Percentiles rank a stretch among this genome's conserved stretches.
phyloP scores from a whole-genome alignment of 306 rosid genomes.

The Hippophae rhamnoides region DNA sequence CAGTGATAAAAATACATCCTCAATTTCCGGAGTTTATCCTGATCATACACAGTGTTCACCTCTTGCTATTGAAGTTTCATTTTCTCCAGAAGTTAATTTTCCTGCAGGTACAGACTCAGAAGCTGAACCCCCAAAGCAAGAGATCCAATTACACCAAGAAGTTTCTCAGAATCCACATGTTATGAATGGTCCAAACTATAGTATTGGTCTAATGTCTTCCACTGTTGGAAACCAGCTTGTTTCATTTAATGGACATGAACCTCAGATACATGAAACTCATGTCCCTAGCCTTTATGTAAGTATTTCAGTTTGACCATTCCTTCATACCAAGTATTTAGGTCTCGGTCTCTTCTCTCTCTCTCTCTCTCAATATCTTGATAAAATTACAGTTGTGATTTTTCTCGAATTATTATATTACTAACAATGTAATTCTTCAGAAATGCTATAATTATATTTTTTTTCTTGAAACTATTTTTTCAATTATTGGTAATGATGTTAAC shows the following conservation, averaged over 20 bases:
- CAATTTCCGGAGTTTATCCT: constrained; percentile 30
- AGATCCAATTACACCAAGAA: constrained; percentile 30
- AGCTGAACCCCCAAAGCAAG: constrained; percentile 41
- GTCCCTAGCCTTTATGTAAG: constrained; percentile 22
- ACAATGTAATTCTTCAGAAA: no score
- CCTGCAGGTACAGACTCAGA: constrained; percentile 25
- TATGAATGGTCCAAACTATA: constrained; percentile 23
- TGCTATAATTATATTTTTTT: no score
- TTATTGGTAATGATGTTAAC: no score
- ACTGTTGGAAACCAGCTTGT: constrained; percentile 22
- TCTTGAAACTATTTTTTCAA: no score
- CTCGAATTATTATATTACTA: no score
- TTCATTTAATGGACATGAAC: constrained; percentile 22
- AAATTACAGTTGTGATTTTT: no score
- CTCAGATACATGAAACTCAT: constrained; percentile 19
- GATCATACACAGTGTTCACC: constrained; percentile 36
- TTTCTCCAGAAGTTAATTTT: constrained; percentile 31
- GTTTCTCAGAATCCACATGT: constrained; percentile 27
- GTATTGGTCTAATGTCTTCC: constrained; percentile 23
- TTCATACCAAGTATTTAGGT: no score
- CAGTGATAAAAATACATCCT: constrained; percentile 35
- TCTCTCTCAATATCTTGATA: no score
- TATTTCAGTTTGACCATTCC: background rate
- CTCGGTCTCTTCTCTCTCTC: no score
- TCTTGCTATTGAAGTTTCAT: constrained; percentile 22